Conservation (phyloP, 176 grass and related monocot genomes). For the Cenchrus americanus region DNA sequence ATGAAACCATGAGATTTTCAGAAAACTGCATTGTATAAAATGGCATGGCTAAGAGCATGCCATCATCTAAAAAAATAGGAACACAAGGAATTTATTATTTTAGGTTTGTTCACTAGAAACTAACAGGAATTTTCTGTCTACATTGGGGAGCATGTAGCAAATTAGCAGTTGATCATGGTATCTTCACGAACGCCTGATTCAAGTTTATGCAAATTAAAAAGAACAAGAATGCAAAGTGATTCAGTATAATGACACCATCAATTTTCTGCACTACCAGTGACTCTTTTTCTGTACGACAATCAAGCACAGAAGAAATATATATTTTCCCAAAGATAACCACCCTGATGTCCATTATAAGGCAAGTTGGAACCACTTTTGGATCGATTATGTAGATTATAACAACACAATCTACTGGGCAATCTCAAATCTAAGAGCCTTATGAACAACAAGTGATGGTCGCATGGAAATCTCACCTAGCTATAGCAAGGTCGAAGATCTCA, state of each 20-base stretch:
- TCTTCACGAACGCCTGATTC: neutral
- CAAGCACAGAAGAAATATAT: neutral
- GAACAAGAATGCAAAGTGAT: neutral
- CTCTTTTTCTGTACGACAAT: neutral
- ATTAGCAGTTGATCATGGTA: neutral
- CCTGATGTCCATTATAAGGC: neutral
- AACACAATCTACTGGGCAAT: neutral
- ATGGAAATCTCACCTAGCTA: constrained; percentile 71
- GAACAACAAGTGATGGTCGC: constrained; percentile 1
- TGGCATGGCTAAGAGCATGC: neutral
- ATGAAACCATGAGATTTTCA: neutral
- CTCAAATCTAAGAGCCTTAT: neutral
- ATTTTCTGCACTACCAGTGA: neutral
- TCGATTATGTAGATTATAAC: too few relatives aligned
- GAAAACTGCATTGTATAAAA: neutral
- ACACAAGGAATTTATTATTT: neutral
- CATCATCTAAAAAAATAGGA: neutral
- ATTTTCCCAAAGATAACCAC: neutral
- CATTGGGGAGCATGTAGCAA: neutral
- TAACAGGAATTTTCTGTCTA: neutral
- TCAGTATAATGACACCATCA: neutral
- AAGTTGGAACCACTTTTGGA: too few relatives aligned
- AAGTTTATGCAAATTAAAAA: neutral
- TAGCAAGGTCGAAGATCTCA: constrained; percentile 80
- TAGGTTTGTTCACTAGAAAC: constrained; percentile 9